phyloP scores from a whole-genome alignment of 305 asterid species.

The Fraxinus baroniana region DNA sequence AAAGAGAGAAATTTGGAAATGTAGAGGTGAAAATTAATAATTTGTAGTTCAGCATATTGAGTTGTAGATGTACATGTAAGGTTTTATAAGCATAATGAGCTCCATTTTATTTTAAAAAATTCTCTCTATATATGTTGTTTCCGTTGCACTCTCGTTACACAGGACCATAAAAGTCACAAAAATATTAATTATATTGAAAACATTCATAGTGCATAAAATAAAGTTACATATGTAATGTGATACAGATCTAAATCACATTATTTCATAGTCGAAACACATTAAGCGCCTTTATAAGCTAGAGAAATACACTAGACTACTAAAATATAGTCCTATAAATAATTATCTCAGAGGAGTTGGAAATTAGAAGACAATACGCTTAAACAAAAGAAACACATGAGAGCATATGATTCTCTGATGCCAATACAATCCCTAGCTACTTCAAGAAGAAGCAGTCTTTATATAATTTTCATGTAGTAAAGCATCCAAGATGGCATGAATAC shows the following conservation, averaged over 20 bases:
- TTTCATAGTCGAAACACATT: not conserved
- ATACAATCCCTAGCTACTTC: not conserved
- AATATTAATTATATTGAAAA: not conserved
- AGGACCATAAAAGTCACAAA: not conserved
- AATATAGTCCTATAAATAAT: not conserved
- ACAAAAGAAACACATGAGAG: not conserved
- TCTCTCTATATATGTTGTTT: too few species aligned
- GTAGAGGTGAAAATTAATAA: not conserved
- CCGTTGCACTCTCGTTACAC: not conserved
- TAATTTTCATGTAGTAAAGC: constrained; percentile 42
- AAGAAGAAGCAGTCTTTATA: not conserved
- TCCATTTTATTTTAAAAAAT: too few species aligned
- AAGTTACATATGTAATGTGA: not conserved
- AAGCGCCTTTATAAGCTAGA: not conserved
- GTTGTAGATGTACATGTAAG: too few species aligned
- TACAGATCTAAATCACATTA: not conserved
- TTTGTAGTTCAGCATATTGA: too few species aligned
- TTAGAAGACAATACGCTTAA: not conserved
- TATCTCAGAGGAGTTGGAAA: not conserved
- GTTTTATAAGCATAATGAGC: too few species aligned
- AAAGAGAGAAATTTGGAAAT: not conserved
- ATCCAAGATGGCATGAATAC: constrained; percentile 76
- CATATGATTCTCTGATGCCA: not conserved
- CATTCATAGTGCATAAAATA: not conserved
- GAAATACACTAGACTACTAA: not conserved